Conservation (phyloP, 192 early-diverging fungal species). For the Linnemannia elongata region DNA sequence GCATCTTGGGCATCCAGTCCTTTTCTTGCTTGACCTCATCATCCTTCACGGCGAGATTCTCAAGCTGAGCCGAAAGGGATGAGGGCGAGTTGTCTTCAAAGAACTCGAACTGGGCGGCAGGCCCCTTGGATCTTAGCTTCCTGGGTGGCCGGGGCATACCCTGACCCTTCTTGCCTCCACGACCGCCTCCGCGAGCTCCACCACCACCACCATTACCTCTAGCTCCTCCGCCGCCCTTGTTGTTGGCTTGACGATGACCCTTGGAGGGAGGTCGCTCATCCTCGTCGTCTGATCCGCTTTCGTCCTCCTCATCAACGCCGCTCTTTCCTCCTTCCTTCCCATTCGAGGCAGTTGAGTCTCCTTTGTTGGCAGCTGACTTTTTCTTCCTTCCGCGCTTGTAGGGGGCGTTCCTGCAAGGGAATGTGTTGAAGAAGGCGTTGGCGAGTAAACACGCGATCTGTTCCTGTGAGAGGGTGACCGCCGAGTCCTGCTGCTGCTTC, state of each 20-base stretch:
- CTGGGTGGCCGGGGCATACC: constrained; percentile 16
- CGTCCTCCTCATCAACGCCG: constrained; percentile 26
- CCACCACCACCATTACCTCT: constrained; percentile 14
- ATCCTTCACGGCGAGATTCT: constrained; percentile 15
- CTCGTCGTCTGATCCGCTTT: constrained; percentile 2
- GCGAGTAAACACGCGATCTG: constrained; percentile 51
- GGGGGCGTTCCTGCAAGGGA: constrained; percentile 38
- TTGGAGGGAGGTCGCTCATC: constrained; percentile 7
- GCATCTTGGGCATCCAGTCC: constrained; percentile 38
- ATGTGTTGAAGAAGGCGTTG: constrained; percentile 54
- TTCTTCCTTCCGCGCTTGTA: constrained; percentile 38
- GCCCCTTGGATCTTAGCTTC: constrained; percentile 25
- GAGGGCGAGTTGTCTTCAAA: constrained; percentile 16
- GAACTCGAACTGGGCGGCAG: constrained; percentile 46
- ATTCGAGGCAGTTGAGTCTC: not conserved
- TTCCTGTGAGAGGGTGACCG: constrained; percentile 49
- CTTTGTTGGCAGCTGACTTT: not conserved
- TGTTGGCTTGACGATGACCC: constrained; percentile 7
- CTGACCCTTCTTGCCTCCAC: constrained; percentile 21
- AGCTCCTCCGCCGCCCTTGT: not conserved
- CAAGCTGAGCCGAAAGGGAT: constrained; percentile 13
- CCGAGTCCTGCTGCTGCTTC: constrained; percentile 46
- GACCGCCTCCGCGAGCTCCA: constrained; percentile 9
- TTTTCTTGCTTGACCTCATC: not conserved
- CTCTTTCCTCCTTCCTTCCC: not conserved